A percentile compares a stretch with the other conserved stretches of the same genome.
phyloP scores from a whole-genome alignment of 2,329 filamentous ascomycete genomes.

The Coniochaeta prunicola region DNA sequence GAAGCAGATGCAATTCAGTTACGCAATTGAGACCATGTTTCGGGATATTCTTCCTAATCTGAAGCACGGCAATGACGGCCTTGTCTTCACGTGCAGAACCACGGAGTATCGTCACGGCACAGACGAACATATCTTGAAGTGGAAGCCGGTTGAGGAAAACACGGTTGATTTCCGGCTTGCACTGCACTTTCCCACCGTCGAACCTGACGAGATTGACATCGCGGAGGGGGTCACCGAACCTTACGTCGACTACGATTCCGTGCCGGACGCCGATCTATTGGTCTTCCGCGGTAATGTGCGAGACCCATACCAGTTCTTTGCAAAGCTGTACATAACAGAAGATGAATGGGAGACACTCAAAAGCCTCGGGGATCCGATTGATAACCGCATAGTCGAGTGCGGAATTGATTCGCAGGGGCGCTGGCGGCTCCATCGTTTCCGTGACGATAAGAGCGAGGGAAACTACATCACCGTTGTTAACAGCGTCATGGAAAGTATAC shows the following conservation, averaged over 20 bases:
- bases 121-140: slow-evolving; percentile 90
- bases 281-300: slow-evolving; percentile 56
- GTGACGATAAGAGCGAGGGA: slow-evolving; percentile 86
- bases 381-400: slow-evolving; percentile 86
- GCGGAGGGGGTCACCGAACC: slow-evolving; percentile 56
- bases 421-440: slow-evolving; percentile 84
- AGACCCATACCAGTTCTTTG: slow-evolving; percentile 56
- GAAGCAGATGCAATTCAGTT: slow-evolving; percentile 84
- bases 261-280: slow-evolving; percentile 67
- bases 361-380: slow-evolving; percentile 62
- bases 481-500: slow-evolving; percentile 85
- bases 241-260: slow-evolving; percentile 66
- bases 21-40: slow-evolving; percentile 91
- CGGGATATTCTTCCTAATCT: slow-evolving; percentile 74
- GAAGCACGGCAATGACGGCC: slow-evolving; percentile 88
- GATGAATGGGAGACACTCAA: slow-evolving; percentile 83
- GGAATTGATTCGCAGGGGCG: slow-evolving; percentile 65
- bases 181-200: slow-evolving; percentile 66
- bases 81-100: slow-evolving; percentile 94
- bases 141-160: slow-evolving; percentile 95
- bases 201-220: slow-evolving; percentile 60
- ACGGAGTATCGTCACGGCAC: slow-evolving; percentile 85
- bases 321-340: slow-evolving; percentile 60
- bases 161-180: slow-evolving; percentile 85
- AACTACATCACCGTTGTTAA: slow-evolving; percentile 82